Evolutionary conservation across 495 filamentous ascomycete genomes (phyloP).

Genomic region (Podospora pseudoanserina): DNA sequence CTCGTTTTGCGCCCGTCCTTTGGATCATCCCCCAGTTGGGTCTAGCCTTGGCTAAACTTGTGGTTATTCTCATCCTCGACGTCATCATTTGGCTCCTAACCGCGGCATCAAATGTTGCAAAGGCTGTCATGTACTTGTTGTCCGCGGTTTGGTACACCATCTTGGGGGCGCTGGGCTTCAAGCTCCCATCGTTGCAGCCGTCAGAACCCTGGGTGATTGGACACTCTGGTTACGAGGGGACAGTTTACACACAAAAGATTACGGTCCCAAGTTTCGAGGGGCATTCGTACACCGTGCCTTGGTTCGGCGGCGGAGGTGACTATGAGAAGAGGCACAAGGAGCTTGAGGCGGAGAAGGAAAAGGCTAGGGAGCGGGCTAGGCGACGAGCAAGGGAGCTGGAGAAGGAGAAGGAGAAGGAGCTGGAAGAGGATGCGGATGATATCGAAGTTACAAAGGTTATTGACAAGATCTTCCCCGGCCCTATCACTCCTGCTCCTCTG

Average conservation of each 20-base stretch:
- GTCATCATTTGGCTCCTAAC: background rate
- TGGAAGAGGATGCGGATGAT: background rate
- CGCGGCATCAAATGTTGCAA: background rate
- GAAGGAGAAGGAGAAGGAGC: background rate
- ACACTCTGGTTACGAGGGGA: too few species aligned
- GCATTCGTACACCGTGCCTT: background rate
- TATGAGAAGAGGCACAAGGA: background rate
- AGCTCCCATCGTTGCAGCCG: too few species aligned
- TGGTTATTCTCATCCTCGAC: background rate
- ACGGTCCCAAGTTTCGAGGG: background rate
- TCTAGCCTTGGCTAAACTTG: background rate
- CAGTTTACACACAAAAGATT: background rate
- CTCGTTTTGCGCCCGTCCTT: background rate
- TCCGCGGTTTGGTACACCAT: background rate
- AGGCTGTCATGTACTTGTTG: background rate
- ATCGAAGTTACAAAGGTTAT: background rate
- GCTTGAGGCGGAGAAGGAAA: background rate
- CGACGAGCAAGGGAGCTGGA: background rate
- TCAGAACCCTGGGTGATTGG: too few species aligned
- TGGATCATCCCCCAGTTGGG: background rate
- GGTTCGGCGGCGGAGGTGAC: background rate
- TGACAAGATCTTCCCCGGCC: background rate
- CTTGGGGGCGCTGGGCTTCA: background rate
- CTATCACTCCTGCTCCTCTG: background rate
- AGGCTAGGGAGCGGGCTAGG: background rate